These are phyloP conservation scores for Colletotrichum higginsianum DNA, from an alignment of 2,329 filamentous ascomycete genomes.

Conservation along the genomic window DNA sequence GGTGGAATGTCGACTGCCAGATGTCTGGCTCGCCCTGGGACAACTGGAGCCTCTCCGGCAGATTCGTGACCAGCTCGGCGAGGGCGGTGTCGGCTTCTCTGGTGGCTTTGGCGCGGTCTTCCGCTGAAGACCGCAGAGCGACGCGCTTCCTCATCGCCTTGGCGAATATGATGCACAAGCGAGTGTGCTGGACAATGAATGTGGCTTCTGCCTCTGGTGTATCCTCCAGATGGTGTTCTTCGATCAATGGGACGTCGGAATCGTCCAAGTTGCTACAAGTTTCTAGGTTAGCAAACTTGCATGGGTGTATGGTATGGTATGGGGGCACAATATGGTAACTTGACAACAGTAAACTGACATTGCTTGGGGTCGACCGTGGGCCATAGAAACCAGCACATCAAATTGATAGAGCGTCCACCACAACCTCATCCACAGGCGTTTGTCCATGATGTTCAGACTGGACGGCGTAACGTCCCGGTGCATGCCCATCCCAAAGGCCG, in stretches of 20 bases:
- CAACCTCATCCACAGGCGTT: slow-evolving; percentile 54
- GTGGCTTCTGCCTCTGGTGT: slow-evolving; percentile 55
- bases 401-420: slow-evolving; percentile 60
- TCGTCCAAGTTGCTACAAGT: slow-evolving; percentile 60
- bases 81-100: slow-evolving; percentile 51
- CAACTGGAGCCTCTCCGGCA: slow-evolving; percentile 49
- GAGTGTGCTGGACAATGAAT: slow-evolving; percentile 64
- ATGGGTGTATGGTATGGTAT: neutral
- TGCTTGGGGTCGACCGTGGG: slow-evolving; percentile 66
- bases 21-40: slow-evolving; percentile 44
- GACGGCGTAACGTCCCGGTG: slow-evolving; percentile 54
- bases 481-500: slow-evolving; percentile 69
- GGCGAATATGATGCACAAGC: slow-evolving; percentile 66
- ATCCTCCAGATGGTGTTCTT: slow-evolving; percentile 61
- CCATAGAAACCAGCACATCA: slow-evolving; percentile 54
- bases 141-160: slow-evolving; percentile 49
- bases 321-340: no score
- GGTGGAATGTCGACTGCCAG: slow-evolving; percentile 53
- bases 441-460: slow-evolving; percentile 50
- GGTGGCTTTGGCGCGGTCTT: slow-evolving; percentile 48
- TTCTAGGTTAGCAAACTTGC: neutral
- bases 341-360: slow-evolving; percentile 51
- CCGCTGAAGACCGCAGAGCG: slow-evolving; percentile 37
- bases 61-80: slow-evolving; percentile 48
- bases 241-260: slow-evolving; percentile 63